Percentiles rank a stretch among this genome's conserved stretches.
These are phyloP conservation scores for Leishmania turanica DNA, from an alignment of 208 protist genomes.

Conservation along the genomic window DNA sequence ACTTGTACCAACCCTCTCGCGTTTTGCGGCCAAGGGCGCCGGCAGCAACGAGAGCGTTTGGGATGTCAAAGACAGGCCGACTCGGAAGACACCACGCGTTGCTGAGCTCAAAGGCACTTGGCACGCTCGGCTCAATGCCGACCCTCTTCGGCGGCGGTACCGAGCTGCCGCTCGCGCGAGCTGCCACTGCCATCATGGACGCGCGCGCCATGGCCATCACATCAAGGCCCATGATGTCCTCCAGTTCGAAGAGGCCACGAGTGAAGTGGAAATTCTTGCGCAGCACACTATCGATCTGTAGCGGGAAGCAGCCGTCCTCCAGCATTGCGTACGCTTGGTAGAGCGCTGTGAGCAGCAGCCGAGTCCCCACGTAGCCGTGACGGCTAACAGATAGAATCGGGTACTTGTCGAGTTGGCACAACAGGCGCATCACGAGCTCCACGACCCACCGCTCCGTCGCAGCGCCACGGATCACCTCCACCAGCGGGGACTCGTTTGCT, in stretches of 20 bases:
- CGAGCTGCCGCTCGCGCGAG: not conserved
- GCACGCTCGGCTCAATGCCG: constrained; percentile 14
- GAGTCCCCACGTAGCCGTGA: constrained; percentile 70
- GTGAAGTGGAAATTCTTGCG: constrained; percentile 64
- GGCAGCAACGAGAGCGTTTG: constrained; percentile 45
- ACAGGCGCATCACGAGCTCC: constrained; percentile 45
- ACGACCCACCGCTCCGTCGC: constrained; percentile 58
- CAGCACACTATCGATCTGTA: constrained; percentile 79
- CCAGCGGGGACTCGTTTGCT: constrained; percentile 77
- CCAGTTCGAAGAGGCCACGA: constrained; percentile 78
- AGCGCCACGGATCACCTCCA: constrained; percentile 67
- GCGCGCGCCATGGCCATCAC: constrained; percentile 42
- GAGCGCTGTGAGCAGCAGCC: constrained; percentile 66
- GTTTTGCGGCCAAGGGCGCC: constrained; percentile 76
- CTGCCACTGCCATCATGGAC: constrained; percentile 2
- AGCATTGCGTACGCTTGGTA: constrained; percentile 87
- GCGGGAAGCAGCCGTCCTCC: constrained; percentile 79
- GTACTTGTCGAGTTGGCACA: constrained; percentile 69
- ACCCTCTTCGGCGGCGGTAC: constrained; percentile 4
- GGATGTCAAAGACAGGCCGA: constrained; percentile 50
- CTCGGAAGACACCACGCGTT: constrained; percentile 38
- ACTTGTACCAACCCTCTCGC: constrained; percentile 80
- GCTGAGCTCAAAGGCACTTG: constrained; percentile 25
- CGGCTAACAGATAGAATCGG: constrained; percentile 70
- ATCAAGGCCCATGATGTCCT: constrained; percentile 88